phyloP scores from a whole-genome alignment of 2,329 filamentous ascomycete genomes.

The Diaporthe citrichinensis region DNA sequence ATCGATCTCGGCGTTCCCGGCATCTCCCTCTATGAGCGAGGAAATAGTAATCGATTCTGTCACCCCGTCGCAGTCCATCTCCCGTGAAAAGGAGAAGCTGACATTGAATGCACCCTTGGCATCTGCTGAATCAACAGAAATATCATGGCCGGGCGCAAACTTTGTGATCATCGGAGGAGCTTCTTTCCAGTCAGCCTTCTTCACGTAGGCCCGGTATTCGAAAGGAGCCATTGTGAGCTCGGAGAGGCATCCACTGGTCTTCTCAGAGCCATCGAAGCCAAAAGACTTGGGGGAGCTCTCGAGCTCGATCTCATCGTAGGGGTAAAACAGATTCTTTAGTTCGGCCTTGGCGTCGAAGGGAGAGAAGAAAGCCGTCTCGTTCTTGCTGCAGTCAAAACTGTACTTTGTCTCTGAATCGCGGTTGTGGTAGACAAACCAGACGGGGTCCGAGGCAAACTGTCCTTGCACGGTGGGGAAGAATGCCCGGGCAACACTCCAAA shows the following conservation, averaged over 20 bases:
- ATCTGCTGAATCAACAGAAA: slow-evolving; percentile 62
- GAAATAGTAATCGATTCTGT: slow-evolving; percentile 63
- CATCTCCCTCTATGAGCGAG: slow-evolving; percentile 64
- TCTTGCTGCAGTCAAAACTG: slow-evolving; percentile 66
- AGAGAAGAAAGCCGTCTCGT: slow-evolving; percentile 66
- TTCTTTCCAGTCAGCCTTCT: slow-evolving; percentile 61
- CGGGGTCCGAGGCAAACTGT: slow-evolving; percentile 58
- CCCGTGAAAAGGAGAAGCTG: slow-evolving; percentile 69
- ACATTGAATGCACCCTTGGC: slow-evolving; percentile 51
- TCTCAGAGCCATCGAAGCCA: slow-evolving; percentile 60
- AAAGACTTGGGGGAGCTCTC: slow-evolving; percentile 59
- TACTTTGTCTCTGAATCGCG: slow-evolving; percentile 64
- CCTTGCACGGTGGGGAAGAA: slow-evolving; percentile 66
- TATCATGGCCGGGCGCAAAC: slow-evolving; percentile 73
- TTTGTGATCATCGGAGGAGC: slow-evolving; percentile 72
- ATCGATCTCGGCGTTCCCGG: slow-evolving; percentile 59
- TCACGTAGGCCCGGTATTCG: slow-evolving; percentile 73
- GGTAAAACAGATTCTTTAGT: slow-evolving; percentile 76
- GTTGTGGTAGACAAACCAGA: slow-evolving; percentile 69
- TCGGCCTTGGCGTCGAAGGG: slow-evolving; percentile 69
- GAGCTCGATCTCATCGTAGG: slow-evolving; percentile 69
- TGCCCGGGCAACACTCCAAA: slow-evolving; percentile 72
- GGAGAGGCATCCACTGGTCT: slow-evolving; percentile 68
- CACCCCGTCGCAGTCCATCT: slow-evolving; percentile 72
- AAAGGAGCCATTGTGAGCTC: slow-evolving; percentile 67